A percentile compares a stretch with the other conserved stretches of the same genome.
These are phyloP conservation scores for Hygrophorus pudorinus DNA, from an alignment of 768 basidiomycete genomes.

Conservation along the genomic window DNA sequence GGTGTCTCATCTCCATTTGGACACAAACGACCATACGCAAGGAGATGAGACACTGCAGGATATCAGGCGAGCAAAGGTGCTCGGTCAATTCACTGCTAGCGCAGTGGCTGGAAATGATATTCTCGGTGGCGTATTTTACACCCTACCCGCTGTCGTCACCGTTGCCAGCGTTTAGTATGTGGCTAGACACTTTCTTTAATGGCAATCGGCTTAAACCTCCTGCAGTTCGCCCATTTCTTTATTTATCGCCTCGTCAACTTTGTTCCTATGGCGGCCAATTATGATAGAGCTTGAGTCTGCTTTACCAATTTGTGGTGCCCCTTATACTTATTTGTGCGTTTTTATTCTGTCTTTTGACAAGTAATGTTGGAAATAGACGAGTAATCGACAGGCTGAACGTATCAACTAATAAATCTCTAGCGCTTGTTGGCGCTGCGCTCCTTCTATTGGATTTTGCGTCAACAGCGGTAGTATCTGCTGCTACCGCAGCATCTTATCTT, in stretches of 20 bases:
- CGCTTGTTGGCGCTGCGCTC: conserved; percentile 54
- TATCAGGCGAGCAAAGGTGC: conserved; percentile 25
- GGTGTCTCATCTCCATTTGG: conserved; percentile 34
- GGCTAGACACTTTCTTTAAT: not conserved
- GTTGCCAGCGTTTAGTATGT: conserved; percentile 56
- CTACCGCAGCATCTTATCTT: conserved; percentile 61
- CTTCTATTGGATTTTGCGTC: conserved; percentile 64
- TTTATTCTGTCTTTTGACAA: no score
- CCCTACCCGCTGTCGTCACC: conserved; percentile 54
- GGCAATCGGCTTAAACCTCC: not conserved
- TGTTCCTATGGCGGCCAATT: conserved; percentile 67
- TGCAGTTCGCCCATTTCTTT: conserved; percentile 60
- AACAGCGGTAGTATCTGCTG: conserved; percentile 63
- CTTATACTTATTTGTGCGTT: conserved; percentile 57
- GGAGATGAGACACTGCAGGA: conserved; percentile 22
- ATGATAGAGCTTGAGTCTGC: conserved; percentile 67
- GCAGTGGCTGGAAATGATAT: conserved; percentile 61
- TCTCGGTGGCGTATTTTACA: conserved; percentile 60
- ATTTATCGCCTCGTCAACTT: conserved; percentile 46
- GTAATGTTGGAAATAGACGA: no score
- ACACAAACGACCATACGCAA: conserved; percentile 27
- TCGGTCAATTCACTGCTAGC: conserved; percentile 58
- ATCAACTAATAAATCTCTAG: conserved; percentile 51
- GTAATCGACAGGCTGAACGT: conserved; percentile 53
- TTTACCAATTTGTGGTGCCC: conserved; percentile 59